Evolutionary conservation across 1,284 basidiomycete species (phyloP).

Genomic region (Golubevia sp.): DNA sequence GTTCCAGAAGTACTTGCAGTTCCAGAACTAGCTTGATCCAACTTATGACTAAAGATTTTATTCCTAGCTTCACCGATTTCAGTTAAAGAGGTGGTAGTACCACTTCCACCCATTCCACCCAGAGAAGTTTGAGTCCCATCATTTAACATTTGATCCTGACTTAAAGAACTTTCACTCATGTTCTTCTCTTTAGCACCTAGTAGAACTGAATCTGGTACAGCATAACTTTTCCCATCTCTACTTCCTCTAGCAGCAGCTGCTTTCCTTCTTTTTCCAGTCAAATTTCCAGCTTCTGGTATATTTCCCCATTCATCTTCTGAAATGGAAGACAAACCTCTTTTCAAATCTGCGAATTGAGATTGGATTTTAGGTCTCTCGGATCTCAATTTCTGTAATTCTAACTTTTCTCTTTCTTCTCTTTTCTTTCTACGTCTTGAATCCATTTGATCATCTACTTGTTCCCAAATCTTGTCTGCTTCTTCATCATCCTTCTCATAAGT

Average conservation of each 20-base stretch:
- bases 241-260: constrained; percentile 48
- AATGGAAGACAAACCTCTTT: constrained; percentile 45
- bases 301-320: constrained; percentile 53
- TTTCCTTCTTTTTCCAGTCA: constrained; percentile 53
- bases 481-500: constrained; percentile 59
- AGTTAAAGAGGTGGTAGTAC: constrained; percentile 41
- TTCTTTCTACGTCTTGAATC: constrained; percentile 51
- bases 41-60: constrained; percentile 56
- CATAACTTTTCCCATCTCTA: constrained; percentile 43
- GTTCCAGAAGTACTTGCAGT: constrained; percentile 18
- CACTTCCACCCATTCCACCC: constrained; percentile 11
- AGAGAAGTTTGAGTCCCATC: constrained; percentile 1
- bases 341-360: constrained; percentile 58
- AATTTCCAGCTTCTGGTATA: constrained; percentile 50
- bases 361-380: constrained; percentile 48
- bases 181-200: constrained; percentile 36
- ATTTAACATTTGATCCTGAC: constrained; percentile 25
- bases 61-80: constrained; percentile 60
- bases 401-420: constrained; percentile 39
- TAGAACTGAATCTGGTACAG: constrained; percentile 52
- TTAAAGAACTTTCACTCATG: constrained; percentile 32
- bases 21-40: constrained; percentile 32
- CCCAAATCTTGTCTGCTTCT: constrained; percentile 58
- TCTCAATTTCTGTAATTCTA: constrained; percentile 40
- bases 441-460: constrained; percentile 51